Evolutionary conservation across 768 basidiomycete species (phyloP).

Genomic region (Leccinum disarticulatum): DNA sequence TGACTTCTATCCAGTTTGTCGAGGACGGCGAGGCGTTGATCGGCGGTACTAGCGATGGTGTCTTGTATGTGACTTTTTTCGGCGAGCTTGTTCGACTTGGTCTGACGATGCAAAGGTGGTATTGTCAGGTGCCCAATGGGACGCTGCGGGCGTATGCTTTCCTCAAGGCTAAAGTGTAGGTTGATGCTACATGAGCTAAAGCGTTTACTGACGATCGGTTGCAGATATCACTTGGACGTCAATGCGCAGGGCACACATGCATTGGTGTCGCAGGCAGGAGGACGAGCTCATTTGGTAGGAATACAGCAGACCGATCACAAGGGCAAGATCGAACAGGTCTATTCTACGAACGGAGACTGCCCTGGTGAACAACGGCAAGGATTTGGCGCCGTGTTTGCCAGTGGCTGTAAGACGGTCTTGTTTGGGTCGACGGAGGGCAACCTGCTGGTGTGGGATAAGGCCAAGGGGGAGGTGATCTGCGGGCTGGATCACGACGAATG

Average conservation of each 20-base stretch:
- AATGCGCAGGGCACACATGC: slow-evolving; percentile 48
- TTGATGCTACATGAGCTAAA: background rate
- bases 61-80: slow-evolving; percentile 45
- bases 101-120: slow-evolving; percentile 49
- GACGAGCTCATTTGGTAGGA: slow-evolving; percentile 50
- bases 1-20: slow-evolving; percentile 62
- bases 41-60: slow-evolving; percentile 70
- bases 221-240: slow-evolving; percentile 55
- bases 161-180: slow-evolving; percentile 59
- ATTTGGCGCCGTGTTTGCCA: slow-evolving; percentile 56
- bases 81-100: background rate
- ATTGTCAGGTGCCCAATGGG: slow-evolving; percentile 66
- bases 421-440: slow-evolving; percentile 56
- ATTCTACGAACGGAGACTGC: slow-evolving; percentile 40
- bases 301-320: slow-evolving; percentile 50
- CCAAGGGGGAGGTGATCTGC: slow-evolving; percentile 51
- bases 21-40: slow-evolving; percentile 62
- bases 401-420: slow-evolving; percentile 51
- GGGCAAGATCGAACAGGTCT: slow-evolving; percentile 54
- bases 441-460: slow-evolving; percentile 62
- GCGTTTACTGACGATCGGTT: slow-evolving; percentile 12
- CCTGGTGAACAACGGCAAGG: slow-evolving; percentile 30
- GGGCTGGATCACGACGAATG: slow-evolving; percentile 63
- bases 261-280: slow-evolving; percentile 52
- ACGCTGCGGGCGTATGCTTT: slow-evolving; percentile 61